Evolutionary conservation across 768 basidiomycete species (phyloP), one percentile per base, ranked within the genome.

Genomic region (Arthromyces matolae): DNA sequence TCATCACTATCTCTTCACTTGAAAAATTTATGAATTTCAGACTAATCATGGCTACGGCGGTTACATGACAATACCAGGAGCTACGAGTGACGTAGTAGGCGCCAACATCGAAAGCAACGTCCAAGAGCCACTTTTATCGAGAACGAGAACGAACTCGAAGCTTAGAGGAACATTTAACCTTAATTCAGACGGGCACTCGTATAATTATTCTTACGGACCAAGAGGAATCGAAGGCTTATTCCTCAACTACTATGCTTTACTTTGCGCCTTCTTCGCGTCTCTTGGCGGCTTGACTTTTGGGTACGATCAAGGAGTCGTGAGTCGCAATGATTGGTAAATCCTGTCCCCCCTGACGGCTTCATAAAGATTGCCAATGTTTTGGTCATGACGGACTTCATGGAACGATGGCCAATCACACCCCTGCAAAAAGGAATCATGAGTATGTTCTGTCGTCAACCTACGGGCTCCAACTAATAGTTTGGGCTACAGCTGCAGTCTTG

Each of bases 231-330:
- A 71, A 3, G 88, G 89, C 8, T 71, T 90, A 13, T 59, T 75
- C 37, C 76, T 75, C 52, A 90, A 89, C 60, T 74, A 71, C 47
- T 86, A 83, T 54, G 77, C 82, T 4, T 64, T 84, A 7, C 66
- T 80, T 1, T 89, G 86, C 51, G 86, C 83, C 4, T 68, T 84
- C 39, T 88, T 89, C 53, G 88, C 84, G 0, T 85, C 83, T 8
- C 78, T 90, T 55, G 88, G 88, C 1, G 87, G 87, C 0, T 60
- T 89, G 47, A 80, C 84, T 12, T 90, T 90, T 63, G 88, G 88
- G 8, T 90, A 90, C 59, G 88, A 89, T 57, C 88, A 90, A 59
- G 88, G 88, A 29, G 89, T 90, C 39, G 76, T 76, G 55, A 36
- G 69, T 64, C 0, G 24, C 14, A 16, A 12, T 12, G 18, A 0